phyloP scores from a whole-genome alignment of 345 rosid genomes.

The Pistacia vera region DNA sequence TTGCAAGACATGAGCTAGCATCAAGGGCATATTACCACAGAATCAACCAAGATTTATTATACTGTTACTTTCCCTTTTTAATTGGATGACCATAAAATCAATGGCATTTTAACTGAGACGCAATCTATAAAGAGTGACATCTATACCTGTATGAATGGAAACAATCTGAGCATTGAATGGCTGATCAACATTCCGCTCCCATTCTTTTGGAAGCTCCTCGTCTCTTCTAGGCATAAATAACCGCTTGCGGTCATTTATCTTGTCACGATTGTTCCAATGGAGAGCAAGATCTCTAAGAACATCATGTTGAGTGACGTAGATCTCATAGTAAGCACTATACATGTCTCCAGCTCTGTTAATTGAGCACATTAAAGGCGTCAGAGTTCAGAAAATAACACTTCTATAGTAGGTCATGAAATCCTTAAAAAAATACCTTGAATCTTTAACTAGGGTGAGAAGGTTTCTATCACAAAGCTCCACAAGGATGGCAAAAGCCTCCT shows the following conservation, averaged over 20 bases:
- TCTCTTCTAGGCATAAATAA: slow-evolving; percentile 82
- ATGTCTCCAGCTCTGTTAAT: slow-evolving; percentile 66
- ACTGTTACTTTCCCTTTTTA: neutral
- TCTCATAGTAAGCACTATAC: slow-evolving; percentile 71
- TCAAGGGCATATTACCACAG: neutral
- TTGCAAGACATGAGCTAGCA: neutral
- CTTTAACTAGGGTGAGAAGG: slow-evolving; percentile 84
- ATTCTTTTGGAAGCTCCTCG: slow-evolving; percentile 60
- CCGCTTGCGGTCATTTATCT: slow-evolving; percentile 48
- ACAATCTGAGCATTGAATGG: slow-evolving; percentile 75
- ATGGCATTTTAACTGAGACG: neutral
- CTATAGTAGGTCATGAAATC: neutral
- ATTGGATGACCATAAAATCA: neutral
- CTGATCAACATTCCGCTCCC: slow-evolving; percentile 70
- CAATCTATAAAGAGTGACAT: neutral
- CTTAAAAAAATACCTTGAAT: slow-evolving; percentile 47
- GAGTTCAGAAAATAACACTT: neutral
- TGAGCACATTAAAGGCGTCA: neutral
- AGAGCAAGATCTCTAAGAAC: slow-evolving; percentile 89
- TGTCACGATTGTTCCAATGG: slow-evolving; percentile 48
- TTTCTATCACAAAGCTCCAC: slow-evolving; percentile 75
- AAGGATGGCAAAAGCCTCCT: slow-evolving; percentile 65
- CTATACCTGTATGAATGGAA: slow-evolving; percentile 76
- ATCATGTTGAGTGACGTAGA: slow-evolving; percentile 82
- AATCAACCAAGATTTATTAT: neutral